A percentile compares a stretch with the other conserved stretches of the same genome.
phyloP scores from a whole-genome alignment of 169 alveolate species.

The Babesia bigemina region DNA sequence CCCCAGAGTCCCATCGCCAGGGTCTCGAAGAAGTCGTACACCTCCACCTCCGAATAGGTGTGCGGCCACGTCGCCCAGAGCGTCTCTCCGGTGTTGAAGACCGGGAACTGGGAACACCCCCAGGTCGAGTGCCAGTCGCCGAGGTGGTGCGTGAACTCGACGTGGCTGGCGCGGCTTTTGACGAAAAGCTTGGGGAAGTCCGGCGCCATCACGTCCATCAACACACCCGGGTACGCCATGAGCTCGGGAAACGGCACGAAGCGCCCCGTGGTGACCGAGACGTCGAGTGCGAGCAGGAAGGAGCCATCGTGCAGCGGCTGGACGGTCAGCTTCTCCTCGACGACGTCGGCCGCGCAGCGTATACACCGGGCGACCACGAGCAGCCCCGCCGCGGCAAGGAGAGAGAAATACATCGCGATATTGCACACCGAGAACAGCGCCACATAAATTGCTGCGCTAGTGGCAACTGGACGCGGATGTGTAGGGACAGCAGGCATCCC shows the following conservation, averaged over 20 bases:
- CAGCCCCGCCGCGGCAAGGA: not conserved
- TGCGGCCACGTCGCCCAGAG: slow-evolving; percentile 44
- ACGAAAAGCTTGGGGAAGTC: slow-evolving; percentile 48
- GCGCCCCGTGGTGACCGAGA: not conserved
- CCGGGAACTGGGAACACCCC: slow-evolving; percentile 19
- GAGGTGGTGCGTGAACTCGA: slow-evolving; percentile 37
- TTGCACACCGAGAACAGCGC: not conserved
- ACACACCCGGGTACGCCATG: slow-evolving; percentile 31
- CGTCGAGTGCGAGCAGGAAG: slow-evolving; percentile 35
- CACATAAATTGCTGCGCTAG: not conserved
- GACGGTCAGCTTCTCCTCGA: slow-evolving; percentile 38
- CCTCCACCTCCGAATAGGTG: slow-evolving; percentile 8
- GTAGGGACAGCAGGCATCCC: no score
- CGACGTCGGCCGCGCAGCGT: slow-evolving; percentile 2
- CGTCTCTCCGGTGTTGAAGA: slow-evolving; percentile 38
- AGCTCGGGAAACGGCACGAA: slow-evolving; percentile 16
- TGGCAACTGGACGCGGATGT: no score
- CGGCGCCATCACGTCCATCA: slow-evolving; percentile 59
- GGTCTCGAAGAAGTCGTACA: slow-evolving; percentile 41
- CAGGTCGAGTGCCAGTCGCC: slow-evolving; percentile 66
- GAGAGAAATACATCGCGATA: not conserved
- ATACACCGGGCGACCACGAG: not conserved
- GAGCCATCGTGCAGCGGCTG: slow-evolving; percentile 50
- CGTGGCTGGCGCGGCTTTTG: slow-evolving; percentile 16
- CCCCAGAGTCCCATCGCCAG: slow-evolving; percentile 66